Base-by-base conservation (phyloP, 192 early-diverging fungal genomes). In the Lobosporangium transversale region DNA sequence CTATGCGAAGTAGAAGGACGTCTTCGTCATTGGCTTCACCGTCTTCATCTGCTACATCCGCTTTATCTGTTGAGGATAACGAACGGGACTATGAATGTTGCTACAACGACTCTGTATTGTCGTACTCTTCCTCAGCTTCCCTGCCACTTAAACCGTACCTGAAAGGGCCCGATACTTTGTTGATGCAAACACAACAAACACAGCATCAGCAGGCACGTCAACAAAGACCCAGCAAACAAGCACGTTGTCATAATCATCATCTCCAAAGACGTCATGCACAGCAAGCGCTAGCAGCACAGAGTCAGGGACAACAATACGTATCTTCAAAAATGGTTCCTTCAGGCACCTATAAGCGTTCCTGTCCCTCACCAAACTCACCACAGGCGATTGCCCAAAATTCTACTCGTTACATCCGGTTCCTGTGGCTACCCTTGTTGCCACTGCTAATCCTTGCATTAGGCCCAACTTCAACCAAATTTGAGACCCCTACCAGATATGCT, bases 401-500 rank as follows among this genome's bases (percentile, higher is more conserved):
- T 1, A 76, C 58, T 45, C 73, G 64, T 0, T 76, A 76, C 35
- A 76, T 76, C 29, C 65, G 59, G 14, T 55, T 67, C 40, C 20
- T 76, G 31, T 66, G 64, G 64, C 35, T 76, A 2, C 73, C 73
- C 3, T 35, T 76, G 47, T 29, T 76, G 20, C 53, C 64, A 23
- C 53, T 76, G 12, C 23, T 76, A 23, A 56, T 76, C 53, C 47
- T 76, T 7, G 73, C 73, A 6, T 48, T 62, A 49, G 73, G 73
- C 1, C 73, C 59, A 55, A 76, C 73, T 2, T 76, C 73, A 6
- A 45, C 73, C 36, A 76, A 62, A 26, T 76, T 76, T 29, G 64
- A 76, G 30, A 62, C 63, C 0, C 59, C 73, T n/a, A 52, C 62
- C n/a, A 63, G 53, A 40, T 73, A 73, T 32, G 30, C 18, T 64